These are phyloP conservation scores for Diaporthe australafricana DNA, from an alignment of 2,329 filamentous ascomycete genomes.

Conservation along the genomic window DNA sequence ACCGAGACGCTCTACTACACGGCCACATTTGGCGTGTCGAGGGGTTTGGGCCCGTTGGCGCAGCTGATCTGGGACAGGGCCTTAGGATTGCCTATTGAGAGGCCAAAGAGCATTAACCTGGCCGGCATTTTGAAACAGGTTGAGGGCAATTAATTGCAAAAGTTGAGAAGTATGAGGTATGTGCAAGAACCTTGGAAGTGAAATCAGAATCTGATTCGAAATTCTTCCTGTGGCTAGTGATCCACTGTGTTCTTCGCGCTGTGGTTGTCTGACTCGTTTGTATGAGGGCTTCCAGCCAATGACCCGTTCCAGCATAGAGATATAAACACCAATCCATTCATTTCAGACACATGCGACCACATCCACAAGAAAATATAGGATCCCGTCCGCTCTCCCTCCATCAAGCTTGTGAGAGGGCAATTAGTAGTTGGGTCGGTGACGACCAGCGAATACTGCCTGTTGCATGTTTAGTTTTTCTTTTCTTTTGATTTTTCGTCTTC, in stretches of 20 bases:
- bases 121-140: slow-evolving; percentile 82
- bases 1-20: slow-evolving; percentile 96
- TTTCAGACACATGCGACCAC: slow-evolving; percentile 1
- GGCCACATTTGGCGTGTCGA: slow-evolving; percentile 76
- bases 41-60: slow-evolving; percentile 85
- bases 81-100: slow-evolving; percentile 93
- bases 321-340: background rate
- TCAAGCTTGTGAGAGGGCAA: slow-evolving; percentile 11
- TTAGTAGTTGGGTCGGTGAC: slow-evolving; percentile 19
- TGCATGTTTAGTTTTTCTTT: background rate
- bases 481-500: too few relatives aligned
- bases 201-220: background rate
- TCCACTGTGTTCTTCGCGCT: slow-evolving; percentile 8
- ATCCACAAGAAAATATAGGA: slow-evolving; percentile 11
- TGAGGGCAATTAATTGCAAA: slow-evolving; percentile 47
- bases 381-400: background rate
- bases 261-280: background rate
- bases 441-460: slow-evolving; percentile 25
- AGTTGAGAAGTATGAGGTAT: background rate
- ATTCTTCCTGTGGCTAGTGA: background rate
- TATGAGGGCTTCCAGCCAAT: background rate
- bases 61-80: slow-evolving; percentile 98
- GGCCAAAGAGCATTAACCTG: slow-evolving; percentile 97
- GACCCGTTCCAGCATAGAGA: background rate
- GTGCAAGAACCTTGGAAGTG: background rate